Conservation (phyloP, 352 stramenopile genomes). For the Phytopythium montanum region DNA sequence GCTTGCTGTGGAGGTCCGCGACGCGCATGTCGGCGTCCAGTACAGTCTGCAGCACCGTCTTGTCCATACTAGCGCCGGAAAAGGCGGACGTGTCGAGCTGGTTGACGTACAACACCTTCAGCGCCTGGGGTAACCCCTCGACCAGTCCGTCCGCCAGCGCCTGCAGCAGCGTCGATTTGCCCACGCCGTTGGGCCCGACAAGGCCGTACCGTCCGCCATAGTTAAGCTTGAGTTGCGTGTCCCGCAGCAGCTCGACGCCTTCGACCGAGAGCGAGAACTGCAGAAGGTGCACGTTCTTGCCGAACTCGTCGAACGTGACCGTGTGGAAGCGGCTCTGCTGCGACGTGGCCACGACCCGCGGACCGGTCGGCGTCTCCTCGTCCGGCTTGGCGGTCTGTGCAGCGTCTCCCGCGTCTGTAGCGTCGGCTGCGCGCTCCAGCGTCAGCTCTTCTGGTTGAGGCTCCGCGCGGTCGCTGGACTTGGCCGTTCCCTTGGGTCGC, state of each 20-base stretch:
- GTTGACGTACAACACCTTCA: slow-evolving; percentile 61
- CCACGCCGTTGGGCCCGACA: slow-evolving; percentile 79
- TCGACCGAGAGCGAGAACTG: slow-evolving; percentile 48
- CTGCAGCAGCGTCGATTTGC: slow-evolving; percentile 93
- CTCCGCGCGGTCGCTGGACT: neutral
- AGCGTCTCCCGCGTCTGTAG: neutral
- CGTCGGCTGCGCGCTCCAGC: slow-evolving; percentile 5
- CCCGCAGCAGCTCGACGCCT: slow-evolving; percentile 48
- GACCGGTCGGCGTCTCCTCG: neutral
- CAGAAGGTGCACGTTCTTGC: slow-evolving; percentile 55
- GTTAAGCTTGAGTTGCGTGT: slow-evolving; percentile 71
- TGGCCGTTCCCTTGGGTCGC: neutral
- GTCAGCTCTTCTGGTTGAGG: neutral
- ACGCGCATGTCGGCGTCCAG: slow-evolving; percentile 44
- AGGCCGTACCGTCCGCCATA: slow-evolving; percentile 78
- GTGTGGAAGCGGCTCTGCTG: slow-evolving; percentile 63
- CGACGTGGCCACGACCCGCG: slow-evolving; percentile 30
- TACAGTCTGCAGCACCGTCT: slow-evolving; percentile 42
- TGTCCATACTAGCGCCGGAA: slow-evolving; percentile 12
- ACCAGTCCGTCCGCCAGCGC: slow-evolving; percentile 89
- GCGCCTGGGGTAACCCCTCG: slow-evolving; percentile 36
- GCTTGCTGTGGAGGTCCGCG: slow-evolving; percentile 30
- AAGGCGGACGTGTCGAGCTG: slow-evolving; percentile 50
- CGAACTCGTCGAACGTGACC: slow-evolving; percentile 57
- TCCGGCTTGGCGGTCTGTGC: neutral